phyloP scores from a whole-genome alignment of 2,329 filamentous ascomycete species.

The Lachnellula suecica region DNA sequence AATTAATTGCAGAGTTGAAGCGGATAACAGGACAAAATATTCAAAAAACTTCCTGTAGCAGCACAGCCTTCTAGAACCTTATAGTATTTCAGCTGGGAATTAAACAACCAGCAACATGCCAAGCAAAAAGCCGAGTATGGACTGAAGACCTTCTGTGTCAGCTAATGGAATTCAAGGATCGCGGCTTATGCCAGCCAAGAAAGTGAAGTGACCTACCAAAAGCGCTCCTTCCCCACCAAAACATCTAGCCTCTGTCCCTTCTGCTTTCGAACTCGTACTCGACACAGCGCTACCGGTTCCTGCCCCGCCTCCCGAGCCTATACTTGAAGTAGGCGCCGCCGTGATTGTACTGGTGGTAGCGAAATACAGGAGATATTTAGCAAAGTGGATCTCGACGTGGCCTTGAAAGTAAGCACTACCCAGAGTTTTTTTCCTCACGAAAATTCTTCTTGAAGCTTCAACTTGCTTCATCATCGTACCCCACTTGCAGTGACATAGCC shows the following conservation, averaged over 20 bases:
- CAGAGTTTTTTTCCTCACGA: too few relatives aligned
- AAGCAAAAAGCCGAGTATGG: not conserved
- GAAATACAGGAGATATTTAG: not conserved
- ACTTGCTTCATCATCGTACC: not conserved
- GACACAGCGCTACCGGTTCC: not conserved
- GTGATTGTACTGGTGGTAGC: not conserved
- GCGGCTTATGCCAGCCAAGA: too few relatives aligned
- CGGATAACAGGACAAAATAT: too few relatives aligned
- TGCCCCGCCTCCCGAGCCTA: not conserved
- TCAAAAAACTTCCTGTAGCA: too few relatives aligned
- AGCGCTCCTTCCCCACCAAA: not conserved
- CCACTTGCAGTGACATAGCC: slow-evolving; percentile 34
- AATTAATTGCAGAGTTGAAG: too few relatives aligned
- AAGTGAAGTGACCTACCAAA: not conserved
- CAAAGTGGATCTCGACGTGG: too few relatives aligned
- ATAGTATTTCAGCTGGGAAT: too few relatives aligned
- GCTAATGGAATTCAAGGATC: too few relatives aligned
- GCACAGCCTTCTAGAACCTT: too few relatives aligned
- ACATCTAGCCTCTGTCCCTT: not conserved
- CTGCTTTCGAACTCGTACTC: not conserved
- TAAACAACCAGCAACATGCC: not conserved
- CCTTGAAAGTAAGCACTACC: too few relatives aligned
- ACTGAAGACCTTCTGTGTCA: not conserved
- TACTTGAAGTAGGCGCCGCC: not conserved
- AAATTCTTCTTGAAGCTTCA: too few relatives aligned